These are phyloP conservation scores for Xerocomus brunneocitrinus DNA, from an alignment of 768 basidiomycete genomes.

Conservation along the genomic window DNA sequence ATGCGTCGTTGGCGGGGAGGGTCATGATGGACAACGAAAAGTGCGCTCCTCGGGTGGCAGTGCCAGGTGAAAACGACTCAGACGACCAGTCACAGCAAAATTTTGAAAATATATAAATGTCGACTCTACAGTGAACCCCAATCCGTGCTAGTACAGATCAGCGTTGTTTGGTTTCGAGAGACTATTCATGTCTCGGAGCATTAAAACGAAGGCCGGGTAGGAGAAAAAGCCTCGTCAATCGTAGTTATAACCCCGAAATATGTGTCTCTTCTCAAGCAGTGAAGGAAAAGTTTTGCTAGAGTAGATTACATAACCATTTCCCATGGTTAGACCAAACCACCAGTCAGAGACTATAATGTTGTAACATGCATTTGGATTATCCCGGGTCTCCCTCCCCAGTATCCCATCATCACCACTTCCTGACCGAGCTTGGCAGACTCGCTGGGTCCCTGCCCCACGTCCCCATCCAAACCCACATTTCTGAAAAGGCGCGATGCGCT, in stretches of 20 bases:
- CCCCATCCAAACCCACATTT: slow-evolving; percentile 86
- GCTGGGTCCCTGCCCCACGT: slow-evolving; percentile 54
- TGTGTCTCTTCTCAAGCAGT: too few species aligned
- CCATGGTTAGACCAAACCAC: slow-evolving; percentile 45
- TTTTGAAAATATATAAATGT: slow-evolving; percentile 6
- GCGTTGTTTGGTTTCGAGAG: slow-evolving; percentile 62
- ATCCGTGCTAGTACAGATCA: slow-evolving; percentile 15
- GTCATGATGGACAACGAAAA: slow-evolving; percentile 18
- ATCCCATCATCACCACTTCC: slow-evolving; percentile 86
- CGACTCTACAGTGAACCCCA: slow-evolving; percentile 33
- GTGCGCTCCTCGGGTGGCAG: slow-evolving; percentile 10
- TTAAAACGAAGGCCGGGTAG: slow-evolving; percentile 81
- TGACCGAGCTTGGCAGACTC: slow-evolving; percentile 53
- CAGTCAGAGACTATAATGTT: too few species aligned
- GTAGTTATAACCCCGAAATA: slow-evolving; percentile 83
- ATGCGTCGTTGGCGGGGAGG: slow-evolving; percentile 34
- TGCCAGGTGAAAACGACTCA: slow-evolving; percentile 1
- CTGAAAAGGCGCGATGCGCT: slow-evolving; percentile 70
- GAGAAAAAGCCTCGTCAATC: slow-evolving; percentile 52
- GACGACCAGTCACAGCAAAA: background rate
- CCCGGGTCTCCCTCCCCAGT: slow-evolving; percentile 38
- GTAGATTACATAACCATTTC: too few species aligned
- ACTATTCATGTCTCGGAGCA: slow-evolving; percentile 63
- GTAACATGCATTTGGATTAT: slow-evolving; percentile 60
- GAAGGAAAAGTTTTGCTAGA: too few species aligned